Conservation (phyloP, 495 filamentous ascomycete species). For the Physcia stellaris region DNA sequence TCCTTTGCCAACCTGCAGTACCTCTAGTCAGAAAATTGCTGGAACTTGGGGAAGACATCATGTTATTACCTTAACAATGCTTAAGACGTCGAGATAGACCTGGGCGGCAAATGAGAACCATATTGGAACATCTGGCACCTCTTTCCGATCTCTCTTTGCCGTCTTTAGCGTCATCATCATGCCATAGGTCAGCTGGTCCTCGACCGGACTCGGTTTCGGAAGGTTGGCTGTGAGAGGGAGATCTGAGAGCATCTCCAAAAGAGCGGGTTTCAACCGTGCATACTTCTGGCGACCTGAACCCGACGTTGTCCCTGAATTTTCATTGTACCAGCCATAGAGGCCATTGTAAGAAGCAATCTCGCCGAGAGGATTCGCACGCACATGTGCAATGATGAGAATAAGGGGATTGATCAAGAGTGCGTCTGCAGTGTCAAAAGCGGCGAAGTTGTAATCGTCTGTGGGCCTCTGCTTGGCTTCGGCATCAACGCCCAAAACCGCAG, state of each 20-base stretch:
- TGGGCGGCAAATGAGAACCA: slow-evolving; percentile 2
- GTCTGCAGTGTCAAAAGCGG: slow-evolving; percentile 1
- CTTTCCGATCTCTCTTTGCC: slow-evolving; percentile 1
- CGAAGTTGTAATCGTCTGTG: slow-evolving; percentile 1
- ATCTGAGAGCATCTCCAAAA: slow-evolving; percentile 2
- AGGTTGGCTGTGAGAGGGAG: not conserved
- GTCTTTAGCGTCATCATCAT: not conserved
- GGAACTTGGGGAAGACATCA: not conserved
- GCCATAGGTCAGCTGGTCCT: not conserved
- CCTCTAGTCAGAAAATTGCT: not conserved
- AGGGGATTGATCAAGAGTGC: slow-evolving; percentile 1
- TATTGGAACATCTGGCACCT: slow-evolving; percentile 3
- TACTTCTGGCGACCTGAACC: not conserved
- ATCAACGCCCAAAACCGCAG: not conserved
- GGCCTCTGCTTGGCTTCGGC: slow-evolving; percentile 1
- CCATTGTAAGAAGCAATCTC: slow-evolving; percentile 1
- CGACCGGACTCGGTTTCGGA: not conserved
- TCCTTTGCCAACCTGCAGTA: slow-evolving; percentile 1
- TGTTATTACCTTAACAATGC: not conserved
- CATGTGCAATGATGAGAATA: not conserved
- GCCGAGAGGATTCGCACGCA: slow-evolving; percentile 1
- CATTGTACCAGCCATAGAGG: slow-evolving; percentile 3
- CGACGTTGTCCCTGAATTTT: not conserved
- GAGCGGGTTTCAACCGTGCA: not conserved
- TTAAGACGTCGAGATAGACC: slow-evolving; percentile 1